Base-by-base conservation (phyloP, 306 rosid genomes). In the Psophocarpus tetragonolobus region DNA sequence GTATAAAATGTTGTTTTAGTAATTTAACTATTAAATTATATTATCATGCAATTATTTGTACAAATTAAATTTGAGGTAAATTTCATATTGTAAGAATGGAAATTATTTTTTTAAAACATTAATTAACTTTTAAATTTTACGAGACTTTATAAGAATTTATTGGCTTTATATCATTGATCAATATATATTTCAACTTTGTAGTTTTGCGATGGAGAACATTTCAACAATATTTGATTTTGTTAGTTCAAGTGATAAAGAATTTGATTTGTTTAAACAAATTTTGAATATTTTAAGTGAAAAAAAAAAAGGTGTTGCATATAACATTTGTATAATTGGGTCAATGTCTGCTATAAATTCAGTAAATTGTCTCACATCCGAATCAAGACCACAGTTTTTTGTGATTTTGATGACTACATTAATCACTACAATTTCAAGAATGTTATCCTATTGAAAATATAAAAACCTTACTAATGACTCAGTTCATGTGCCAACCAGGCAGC, bases 341-440 rank as follows among this genome's bases (percentile, higher is more conserved):
- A 65, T 56, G 51, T 68, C 53, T 33, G 62, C 70, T 20, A n/a
- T n/a, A n/a, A n/a, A n/a, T n/a, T n/a, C n/a, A n/a, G n/a, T n/a
- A 26, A 17, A 67, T 56, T 68, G 33, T 33, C 54, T 48, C 27
- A 60, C 29, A 62, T 32, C 20, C 0, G 2, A 42, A 75, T 75
- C 66, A 80, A 66, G 82, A 47, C 72, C 87, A 70, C 27, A 62
- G 56, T 53, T 21, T 17, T 47, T 61, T 69, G 12, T 30, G 71
- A 74, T 74, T 75, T 84, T 57, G 60, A 67, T 58, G 51, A 63
- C 51, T 47, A 1, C n/a, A 20, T 66, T 33, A 65, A 66, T 67
- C 41, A 54, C 20, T 62, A 17, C 18, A 24, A 60, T 58, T 53
- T 62, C 57, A 29, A 63, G 71, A 76, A 76, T 68, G 75, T 67